These are phyloP conservation scores for Lactuca sativa DNA, from an alignment of 129 eudicot genomes.

Conservation along the genomic window DNA sequence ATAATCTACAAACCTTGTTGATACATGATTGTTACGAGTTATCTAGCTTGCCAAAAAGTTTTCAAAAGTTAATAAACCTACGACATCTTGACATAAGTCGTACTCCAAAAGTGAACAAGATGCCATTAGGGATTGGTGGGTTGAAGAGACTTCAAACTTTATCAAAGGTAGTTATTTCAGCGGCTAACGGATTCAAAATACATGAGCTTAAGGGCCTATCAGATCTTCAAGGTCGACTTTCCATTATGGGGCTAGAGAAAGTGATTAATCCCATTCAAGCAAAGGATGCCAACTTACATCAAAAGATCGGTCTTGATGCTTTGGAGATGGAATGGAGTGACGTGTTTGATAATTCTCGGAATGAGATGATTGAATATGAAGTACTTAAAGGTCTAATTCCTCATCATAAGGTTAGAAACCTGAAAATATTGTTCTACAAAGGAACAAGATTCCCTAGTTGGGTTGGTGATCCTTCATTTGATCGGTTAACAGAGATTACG, in stretches of 20 bases:
- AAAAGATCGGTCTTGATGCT: slow-evolving; percentile 11
- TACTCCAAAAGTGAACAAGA: slow-evolving; percentile 18
- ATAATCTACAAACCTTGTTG: not conserved
- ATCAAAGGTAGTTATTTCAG: slow-evolving; percentile 25
- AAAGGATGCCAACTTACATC: slow-evolving; percentile 1
- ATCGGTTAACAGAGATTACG: not conserved
- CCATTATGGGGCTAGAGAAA: slow-evolving; percentile 30
- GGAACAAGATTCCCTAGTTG: slow-evolving; percentile 28
- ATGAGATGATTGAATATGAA: not conserved
- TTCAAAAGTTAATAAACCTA: not conserved
- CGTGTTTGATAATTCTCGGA: not conserved
- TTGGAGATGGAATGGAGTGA: slow-evolving; percentile 38
- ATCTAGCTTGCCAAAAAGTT: not conserved
- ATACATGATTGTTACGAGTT: not conserved
- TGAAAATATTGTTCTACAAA: slow-evolving; percentile 15
- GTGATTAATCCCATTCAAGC: not conserved
- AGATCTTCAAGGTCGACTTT: slow-evolving; percentile 24
- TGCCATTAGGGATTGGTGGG: slow-evolving; percentile 38
- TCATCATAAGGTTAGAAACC: slow-evolving; percentile 20
- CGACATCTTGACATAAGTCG: not conserved
- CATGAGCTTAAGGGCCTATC: slow-evolving; percentile 24
- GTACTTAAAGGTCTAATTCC: slow-evolving; percentile 28
- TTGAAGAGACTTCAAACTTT: slow-evolving; percentile 31
- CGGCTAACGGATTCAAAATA: slow-evolving; percentile 18
- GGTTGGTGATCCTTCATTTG: not conserved